Conservation (phyloP, 2,329 filamentous ascomycete species). For the Pseudocercospora vitis region DNA sequence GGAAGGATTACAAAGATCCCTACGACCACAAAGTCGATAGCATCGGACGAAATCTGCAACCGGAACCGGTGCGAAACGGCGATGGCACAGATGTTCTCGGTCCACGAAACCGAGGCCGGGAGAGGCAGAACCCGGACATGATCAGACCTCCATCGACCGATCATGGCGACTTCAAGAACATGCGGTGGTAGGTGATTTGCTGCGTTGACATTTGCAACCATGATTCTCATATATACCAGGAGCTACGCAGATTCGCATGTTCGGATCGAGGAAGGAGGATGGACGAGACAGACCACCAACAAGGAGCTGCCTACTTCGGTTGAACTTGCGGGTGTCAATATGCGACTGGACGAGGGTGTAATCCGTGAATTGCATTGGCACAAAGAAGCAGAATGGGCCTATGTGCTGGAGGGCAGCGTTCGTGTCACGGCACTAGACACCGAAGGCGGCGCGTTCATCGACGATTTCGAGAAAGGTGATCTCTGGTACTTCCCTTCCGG, state of each 20-base stretch:
- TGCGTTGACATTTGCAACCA: background rate
- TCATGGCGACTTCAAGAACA: constrained; percentile 67
- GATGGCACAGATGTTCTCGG: constrained; percentile 66
- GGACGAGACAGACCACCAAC: constrained; percentile 72
- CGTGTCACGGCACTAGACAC: constrained; percentile 72
- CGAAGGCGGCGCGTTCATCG: constrained; percentile 74
- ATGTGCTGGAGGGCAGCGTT: constrained; percentile 65
- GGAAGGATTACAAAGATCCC: constrained; percentile 59
- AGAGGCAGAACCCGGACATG: constrained; percentile 69
- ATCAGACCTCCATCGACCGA: constrained; percentile 72
- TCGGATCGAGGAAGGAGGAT: constrained; percentile 66
- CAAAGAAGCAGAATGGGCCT: constrained; percentile 77
- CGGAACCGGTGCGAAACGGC: constrained; percentile 53
- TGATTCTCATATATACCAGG: constrained; percentile 23
- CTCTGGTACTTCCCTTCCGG: constrained; percentile 80
- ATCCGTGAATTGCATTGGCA: constrained; percentile 81
- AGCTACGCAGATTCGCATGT: constrained; percentile 50
- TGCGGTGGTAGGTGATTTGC: constrained; percentile 59
- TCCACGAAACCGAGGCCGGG: constrained; percentile 67
- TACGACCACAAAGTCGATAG: constrained; percentile 64
- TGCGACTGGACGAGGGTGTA: constrained; percentile 70
- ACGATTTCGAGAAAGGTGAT: constrained; percentile 73
- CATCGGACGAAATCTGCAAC: constrained; percentile 60
- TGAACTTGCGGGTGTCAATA: constrained; percentile 76
- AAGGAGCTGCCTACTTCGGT: constrained; percentile 64